A percentile compares a stretch with the other conserved stretches of the same genome.
phyloP scores from a whole-genome alignment of 2,329 filamentous ascomycete genomes.

The Pyricularia sp. region DNA sequence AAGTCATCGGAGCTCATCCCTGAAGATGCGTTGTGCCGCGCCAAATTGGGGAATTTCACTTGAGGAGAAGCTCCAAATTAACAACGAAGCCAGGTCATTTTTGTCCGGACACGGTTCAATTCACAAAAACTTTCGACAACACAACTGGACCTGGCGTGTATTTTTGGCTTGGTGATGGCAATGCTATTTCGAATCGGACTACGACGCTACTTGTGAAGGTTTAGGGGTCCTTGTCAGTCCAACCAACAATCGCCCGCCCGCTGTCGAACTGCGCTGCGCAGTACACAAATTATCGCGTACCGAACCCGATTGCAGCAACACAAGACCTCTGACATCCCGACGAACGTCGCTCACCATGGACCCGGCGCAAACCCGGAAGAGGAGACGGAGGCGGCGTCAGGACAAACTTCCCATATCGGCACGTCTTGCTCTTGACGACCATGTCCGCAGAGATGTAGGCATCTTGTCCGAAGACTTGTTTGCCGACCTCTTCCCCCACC shows the following conservation, averaged over 20 bases:
- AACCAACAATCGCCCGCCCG: not conserved
- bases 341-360: not conserved
- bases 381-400: slow-evolving; percentile 40
- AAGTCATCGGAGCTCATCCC: not conserved
- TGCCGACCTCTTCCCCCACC: slow-evolving; percentile 61
- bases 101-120: not conserved
- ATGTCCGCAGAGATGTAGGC: slow-evolving; percentile 73
- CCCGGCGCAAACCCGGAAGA: slow-evolving; percentile 18
- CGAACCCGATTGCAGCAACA: not conserved
- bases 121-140: not conserved
- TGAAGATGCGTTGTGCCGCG: not conserved
- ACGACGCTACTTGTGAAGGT: not conserved
- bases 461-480: slow-evolving; percentile 80
- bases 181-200: not conserved
- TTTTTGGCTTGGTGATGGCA: not conserved
- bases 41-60: not conserved
- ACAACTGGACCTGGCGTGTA: not conserved
- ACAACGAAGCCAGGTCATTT: not conserved
- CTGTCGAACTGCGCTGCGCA: not conserved
- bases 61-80: not conserved
- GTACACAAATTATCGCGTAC: not conserved
- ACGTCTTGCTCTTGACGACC: slow-evolving; percentile 71
- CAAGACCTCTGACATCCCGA: not conserved
- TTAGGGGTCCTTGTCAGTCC: not conserved
- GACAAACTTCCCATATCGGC: slow-evolving; percentile 69